phyloP scores from a whole-genome alignment of 331 rosid species.

The Dryas integrifolia region DNA sequence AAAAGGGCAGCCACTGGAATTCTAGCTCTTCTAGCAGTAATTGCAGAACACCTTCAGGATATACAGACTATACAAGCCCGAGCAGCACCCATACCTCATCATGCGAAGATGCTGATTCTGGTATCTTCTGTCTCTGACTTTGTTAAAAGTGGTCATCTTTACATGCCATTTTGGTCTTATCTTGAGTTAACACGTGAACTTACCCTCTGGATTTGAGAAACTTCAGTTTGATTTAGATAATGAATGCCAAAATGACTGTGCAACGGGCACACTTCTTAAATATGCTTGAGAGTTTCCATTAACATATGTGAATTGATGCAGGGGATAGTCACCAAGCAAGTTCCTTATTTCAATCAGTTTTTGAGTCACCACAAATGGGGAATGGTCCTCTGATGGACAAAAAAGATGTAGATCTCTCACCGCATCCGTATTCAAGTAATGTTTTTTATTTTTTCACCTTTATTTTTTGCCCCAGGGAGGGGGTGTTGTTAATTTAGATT shows the following conservation, averaged over 20 bases:
- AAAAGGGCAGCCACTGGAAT: conserved; percentile 43
- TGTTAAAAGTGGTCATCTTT: conserved; percentile 20
- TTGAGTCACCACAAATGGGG: conserved; percentile 32
- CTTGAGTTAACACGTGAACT: neutral
- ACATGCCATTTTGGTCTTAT: conserved; percentile 13
- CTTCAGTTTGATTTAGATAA: neutral
- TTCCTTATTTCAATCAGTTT: conserved; percentile 40
- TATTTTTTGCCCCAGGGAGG: neutral
- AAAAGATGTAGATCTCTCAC: conserved; percentile 31
- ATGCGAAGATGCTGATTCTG: conserved; percentile 87
- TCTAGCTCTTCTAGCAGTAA: conserved; percentile 47
- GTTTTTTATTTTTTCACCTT: neutral
- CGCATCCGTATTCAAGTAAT: conserved; percentile 36
- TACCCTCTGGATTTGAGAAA: neutral
- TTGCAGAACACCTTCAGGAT: conserved; percentile 51
- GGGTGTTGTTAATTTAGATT: neutral
- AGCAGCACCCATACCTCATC: conserved; percentile 58
- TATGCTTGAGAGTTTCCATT: neutral
- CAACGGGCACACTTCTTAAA: neutral
- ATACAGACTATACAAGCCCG: conserved; percentile 65
- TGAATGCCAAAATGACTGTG: neutral
- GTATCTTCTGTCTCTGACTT: conserved; percentile 41
- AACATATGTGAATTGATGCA: conserved; percentile 26
- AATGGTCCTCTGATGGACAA: conserved; percentile 37
- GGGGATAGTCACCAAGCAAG: conserved; percentile 54